These are phyloP conservation scores for Chytriomyces hyalinus DNA, from an alignment of 192 early-diverging fungal genomes.

Conservation along the genomic window DNA sequence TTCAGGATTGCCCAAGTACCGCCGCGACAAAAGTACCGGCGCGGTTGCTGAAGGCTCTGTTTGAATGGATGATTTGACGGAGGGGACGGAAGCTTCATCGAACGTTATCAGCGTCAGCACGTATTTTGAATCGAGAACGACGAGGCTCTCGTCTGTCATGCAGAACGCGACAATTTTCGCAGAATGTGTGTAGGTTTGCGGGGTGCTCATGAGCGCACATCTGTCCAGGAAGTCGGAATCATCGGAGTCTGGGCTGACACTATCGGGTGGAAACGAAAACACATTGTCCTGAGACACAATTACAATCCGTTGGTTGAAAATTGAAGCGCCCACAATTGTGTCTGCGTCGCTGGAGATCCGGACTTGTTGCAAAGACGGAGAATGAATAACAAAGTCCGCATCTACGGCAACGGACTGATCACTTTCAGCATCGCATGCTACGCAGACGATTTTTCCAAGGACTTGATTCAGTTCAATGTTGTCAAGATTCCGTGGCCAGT, in stretches of 20 bases:
- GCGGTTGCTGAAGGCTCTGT: background rate
- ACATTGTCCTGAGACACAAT: constrained; percentile 1
- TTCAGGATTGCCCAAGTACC: background rate
- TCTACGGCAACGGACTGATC: constrained; percentile 8
- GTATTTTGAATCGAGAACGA: background rate
- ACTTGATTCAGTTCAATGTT: constrained; percentile 11
- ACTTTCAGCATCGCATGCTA: background rate
- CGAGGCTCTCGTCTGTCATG: background rate
- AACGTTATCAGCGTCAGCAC: background rate
- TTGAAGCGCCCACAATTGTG: background rate
- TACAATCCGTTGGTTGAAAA: background rate
- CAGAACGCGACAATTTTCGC: background rate
- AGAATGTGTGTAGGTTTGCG: constrained; percentile 13
- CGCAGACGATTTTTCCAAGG: background rate
- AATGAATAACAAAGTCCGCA: constrained; percentile 5
- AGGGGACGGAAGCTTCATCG: background rate
- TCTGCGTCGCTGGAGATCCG: background rate
- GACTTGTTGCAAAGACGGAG: constrained; percentile 8
- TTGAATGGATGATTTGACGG: background rate
- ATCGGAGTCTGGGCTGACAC: background rate
- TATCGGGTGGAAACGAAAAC: background rate
- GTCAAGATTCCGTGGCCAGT: constrained; percentile 10
- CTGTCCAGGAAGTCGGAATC: background rate
- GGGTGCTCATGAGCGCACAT: constrained; percentile 5
- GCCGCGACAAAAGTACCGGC: background rate